Evolutionary conservation across 1,284 basidiomycete species (phyloP).

Genomic region (Malassezia nana): DNA sequence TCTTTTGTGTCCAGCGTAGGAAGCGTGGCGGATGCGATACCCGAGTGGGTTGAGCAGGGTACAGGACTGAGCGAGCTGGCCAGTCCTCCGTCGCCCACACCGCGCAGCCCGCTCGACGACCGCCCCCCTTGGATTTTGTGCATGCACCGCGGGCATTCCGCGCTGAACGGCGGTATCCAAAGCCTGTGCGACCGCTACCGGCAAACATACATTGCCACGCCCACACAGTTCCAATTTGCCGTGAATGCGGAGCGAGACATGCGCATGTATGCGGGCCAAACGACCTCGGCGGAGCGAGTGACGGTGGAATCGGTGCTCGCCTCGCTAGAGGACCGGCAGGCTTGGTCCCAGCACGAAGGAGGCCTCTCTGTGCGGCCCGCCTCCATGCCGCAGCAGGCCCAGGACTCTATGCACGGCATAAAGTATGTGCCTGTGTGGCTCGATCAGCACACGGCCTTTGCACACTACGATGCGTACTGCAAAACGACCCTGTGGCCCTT

Average conservation of each 20-base stretch:
- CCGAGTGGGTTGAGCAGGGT: neutral
- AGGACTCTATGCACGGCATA: slow-evolving; percentile 35
- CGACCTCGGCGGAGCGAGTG: slow-evolving; percentile 28
- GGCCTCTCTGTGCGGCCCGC: slow-evolving; percentile 25
- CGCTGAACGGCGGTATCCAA: slow-evolving; percentile 86
- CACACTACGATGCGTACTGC: slow-evolving; percentile 87
- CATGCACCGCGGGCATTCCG: slow-evolving; percentile 78
- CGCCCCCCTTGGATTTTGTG: slow-evolving; percentile 62
- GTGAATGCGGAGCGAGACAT: slow-evolving; percentile 31
- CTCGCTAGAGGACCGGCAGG: slow-evolving; percentile 33
- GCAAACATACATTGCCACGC: slow-evolving; percentile 87
- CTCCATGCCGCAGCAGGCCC: slow-evolving; percentile 19
- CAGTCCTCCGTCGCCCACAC: neutral
- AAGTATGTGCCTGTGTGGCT: slow-evolving; percentile 84
- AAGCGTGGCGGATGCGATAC: slow-evolving; percentile 4
- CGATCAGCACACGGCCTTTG: slow-evolving; percentile 77
- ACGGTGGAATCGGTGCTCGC: slow-evolving; percentile 42
- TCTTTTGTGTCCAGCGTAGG: slow-evolving; percentile 13
- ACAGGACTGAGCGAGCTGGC: slow-evolving; percentile 23
- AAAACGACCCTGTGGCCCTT: slow-evolving; percentile 95
- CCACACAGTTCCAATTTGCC: slow-evolving; percentile 63
- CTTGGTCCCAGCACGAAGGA: slow-evolving; percentile 32
- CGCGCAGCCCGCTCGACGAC: neutral
- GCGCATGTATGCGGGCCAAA: slow-evolving; percentile 33
- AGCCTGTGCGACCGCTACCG: slow-evolving; percentile 71